Evolutionary conservation across 345 rosid genomes (phyloP).

Genomic region (Euphorbia pulcherrima): DNA sequence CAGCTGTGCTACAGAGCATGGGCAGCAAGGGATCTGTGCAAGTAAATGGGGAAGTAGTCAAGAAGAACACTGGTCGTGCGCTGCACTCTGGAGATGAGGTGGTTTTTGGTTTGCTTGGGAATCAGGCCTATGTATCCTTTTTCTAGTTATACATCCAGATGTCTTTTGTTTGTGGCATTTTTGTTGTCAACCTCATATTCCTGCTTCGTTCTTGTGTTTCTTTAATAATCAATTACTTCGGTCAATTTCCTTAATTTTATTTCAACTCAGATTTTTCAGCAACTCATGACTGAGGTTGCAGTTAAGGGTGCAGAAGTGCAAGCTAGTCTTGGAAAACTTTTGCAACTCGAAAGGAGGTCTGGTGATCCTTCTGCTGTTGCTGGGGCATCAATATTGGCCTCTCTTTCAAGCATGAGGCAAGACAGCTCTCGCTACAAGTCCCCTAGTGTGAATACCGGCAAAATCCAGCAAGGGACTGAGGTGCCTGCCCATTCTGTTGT

Average conservation of each 20-base stretch:
- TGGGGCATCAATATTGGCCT: slow-evolving; percentile 72
- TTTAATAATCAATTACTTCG: slow-evolving; percentile 1
- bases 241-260: slow-evolving; percentile 40
- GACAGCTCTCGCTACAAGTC: slow-evolving; percentile 60
- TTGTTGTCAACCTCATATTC: slow-evolving; percentile 10
- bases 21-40: slow-evolving; percentile 70
- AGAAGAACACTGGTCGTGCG: slow-evolving; percentile 35
- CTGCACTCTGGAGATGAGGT: slow-evolving; percentile 82
- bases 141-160: not conserved
- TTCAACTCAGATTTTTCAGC: slow-evolving; percentile 67
- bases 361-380: slow-evolving; percentile 71
- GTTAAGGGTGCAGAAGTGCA: slow-evolving; percentile 52
- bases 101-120: slow-evolving; percentile 51
- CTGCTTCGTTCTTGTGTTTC: not conserved
- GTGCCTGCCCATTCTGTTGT: slow-evolving; percentile 48
- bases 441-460: slow-evolving; percentile 41
- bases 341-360: slow-evolving; percentile 58
- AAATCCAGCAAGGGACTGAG: slow-evolving; percentile 45
- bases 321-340: slow-evolving; percentile 42
- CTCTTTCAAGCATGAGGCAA: slow-evolving; percentile 54
- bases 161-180: slow-evolving; percentile 12
- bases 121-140: slow-evolving; percentile 85
- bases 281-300: slow-evolving; percentile 44
- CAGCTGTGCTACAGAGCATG: slow-evolving; percentile 58
- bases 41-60: slow-evolving; percentile 55